Base-by-base conservation (phyloP, 2,329 filamentous ascomycete species). In the Lasiodiplodia theobromae region DNA sequence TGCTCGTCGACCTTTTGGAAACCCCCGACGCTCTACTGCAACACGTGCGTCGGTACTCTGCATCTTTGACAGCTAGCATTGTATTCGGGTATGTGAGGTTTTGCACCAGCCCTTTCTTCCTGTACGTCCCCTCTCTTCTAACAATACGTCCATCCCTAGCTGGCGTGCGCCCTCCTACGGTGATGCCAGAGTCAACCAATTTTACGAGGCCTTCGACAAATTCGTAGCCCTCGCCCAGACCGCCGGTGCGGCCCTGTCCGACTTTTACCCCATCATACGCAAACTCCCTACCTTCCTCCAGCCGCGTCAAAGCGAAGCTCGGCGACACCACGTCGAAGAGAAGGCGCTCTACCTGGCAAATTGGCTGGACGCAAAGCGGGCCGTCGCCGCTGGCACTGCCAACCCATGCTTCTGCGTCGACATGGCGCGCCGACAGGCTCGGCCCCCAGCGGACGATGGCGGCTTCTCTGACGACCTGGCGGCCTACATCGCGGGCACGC, bases 21-120 rank as follows among this genome's bases (percentile, higher is more conserved):
- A 69, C 75, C 7, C 85, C 85, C 0, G 71, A 81, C 1, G 69
- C 78, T 1, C 84, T 84, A 54, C 66, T 80, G 4, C 73, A 83
- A 12, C 82, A 85, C 62, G 78, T 86, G 21, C 77, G 82, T 12
- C 79, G 84, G 37, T 87, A 85, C 69, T 81, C 82, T 2, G 83
- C 81, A 58, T 83, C 84, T 1, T 71, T 86, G 10, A 83, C 82
- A 0, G 86, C 84, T 0, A 80, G 81, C 3, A 86, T 86, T 78
- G 77, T 84, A 0, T 86, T 84, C 66, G 85, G 83, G 7, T 85
- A 80, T 70, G 71, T 11, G 18, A 58, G 21, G 2, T 10, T n/a
- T 47, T 21, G 44, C n/a, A 47, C 44, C n/a, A 21, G 7, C 21
- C 12, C 31, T 58, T 2, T 7, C 21, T 7, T 40, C 1, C 34